Evolutionary conservation across 2,329 filamentous ascomycete species (phyloP).

Genomic region (Fusarium equiseti): DNA sequence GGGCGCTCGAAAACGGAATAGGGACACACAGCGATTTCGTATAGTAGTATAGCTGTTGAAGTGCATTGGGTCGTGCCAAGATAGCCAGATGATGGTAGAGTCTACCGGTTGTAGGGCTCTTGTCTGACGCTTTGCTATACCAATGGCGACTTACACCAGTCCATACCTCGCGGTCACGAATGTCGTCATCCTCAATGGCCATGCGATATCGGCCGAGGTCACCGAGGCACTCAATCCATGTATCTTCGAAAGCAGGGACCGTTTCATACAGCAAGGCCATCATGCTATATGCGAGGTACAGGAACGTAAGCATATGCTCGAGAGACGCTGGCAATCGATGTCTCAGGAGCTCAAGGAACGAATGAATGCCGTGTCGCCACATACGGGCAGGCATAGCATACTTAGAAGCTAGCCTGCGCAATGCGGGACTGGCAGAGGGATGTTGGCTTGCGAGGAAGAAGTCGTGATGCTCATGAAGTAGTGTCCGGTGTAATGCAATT

Average conservation of each 20-base stretch:
- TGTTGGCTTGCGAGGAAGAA: slow-evolving; percentile 91
- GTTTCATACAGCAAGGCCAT: slow-evolving; percentile 90
- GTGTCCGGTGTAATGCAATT: slow-evolving; percentile 82
- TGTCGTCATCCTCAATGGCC: slow-evolving; percentile 89
- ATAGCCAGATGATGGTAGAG: slow-evolving; percentile 92
- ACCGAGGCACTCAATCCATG: slow-evolving; percentile 93
- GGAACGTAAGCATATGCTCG: slow-evolving; percentile 92
- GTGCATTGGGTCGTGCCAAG: slow-evolving; percentile 74
- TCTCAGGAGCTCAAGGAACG: slow-evolving; percentile 81
- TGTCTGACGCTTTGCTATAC: slow-evolving; percentile 86
- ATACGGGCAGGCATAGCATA: slow-evolving; percentile 93
- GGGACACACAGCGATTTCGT: slow-evolving; percentile 76
- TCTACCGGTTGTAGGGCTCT: slow-evolving; percentile 78
- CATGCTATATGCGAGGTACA: slow-evolving; percentile 90
- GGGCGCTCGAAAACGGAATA: slow-evolving; percentile 74
- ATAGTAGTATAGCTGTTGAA: slow-evolving; percentile 81
- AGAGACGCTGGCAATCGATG: slow-evolving; percentile 80
- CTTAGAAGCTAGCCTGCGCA: slow-evolving; percentile 78
- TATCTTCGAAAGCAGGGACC: slow-evolving; percentile 83
- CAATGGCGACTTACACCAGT: slow-evolving; percentile 82
- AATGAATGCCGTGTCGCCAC: slow-evolving; percentile 94
- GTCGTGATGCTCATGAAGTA: slow-evolving; percentile 86
- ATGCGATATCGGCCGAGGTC: slow-evolving; percentile 87
- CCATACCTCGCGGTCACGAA: slow-evolving; percentile 83
- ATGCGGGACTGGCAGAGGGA: slow-evolving; percentile 76